Conservation (phyloP, 371 early-diverging fungal genomes). For the Funneliformis caledonium region DNA sequence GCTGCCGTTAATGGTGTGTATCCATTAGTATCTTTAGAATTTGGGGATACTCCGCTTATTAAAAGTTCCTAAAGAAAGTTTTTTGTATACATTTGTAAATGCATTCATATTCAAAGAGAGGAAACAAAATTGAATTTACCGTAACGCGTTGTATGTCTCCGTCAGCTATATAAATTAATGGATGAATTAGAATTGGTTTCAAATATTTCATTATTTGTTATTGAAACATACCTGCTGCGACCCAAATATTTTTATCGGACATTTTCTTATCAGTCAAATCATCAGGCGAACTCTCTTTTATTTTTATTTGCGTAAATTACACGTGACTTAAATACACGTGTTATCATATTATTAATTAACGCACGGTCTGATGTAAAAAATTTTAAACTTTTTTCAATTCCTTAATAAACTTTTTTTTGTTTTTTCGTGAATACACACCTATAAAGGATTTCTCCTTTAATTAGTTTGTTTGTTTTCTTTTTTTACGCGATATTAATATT, state of each 20-base stretch:
- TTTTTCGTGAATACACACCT: too few relatives aligned
- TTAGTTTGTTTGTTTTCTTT: not conserved
- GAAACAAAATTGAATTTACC: conserved; percentile 18
- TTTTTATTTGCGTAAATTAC: too few relatives aligned
- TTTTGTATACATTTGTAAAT: not conserved
- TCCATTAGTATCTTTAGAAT: conserved; percentile 72
- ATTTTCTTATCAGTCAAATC: not conserved
- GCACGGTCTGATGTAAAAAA: too few relatives aligned
- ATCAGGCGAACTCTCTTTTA: too few relatives aligned
- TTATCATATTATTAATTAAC: too few relatives aligned
- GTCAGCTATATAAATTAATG: conserved; percentile 42
- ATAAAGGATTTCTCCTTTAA: too few relatives aligned
- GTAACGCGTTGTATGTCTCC: conserved; percentile 51
- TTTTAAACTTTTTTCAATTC: too few relatives aligned
- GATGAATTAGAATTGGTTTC: not conserved
- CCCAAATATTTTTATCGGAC: conserved; percentile 46
- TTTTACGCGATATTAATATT: not conserved
- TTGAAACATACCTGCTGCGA: conserved; percentile 48
- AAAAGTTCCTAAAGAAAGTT: conserved; percentile 45
- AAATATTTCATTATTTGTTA: not conserved
- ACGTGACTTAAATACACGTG: too few relatives aligned
- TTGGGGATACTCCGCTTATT: conserved; percentile 55
- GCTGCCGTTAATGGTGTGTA: conserved; percentile 78
- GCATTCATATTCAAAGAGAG: not conserved
- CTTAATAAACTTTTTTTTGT: not conserved